These are phyloP conservation scores for Mycena kentingensis DNA, from an alignment of 768 basidiomycete genomes.

Conservation along the genomic window DNA sequence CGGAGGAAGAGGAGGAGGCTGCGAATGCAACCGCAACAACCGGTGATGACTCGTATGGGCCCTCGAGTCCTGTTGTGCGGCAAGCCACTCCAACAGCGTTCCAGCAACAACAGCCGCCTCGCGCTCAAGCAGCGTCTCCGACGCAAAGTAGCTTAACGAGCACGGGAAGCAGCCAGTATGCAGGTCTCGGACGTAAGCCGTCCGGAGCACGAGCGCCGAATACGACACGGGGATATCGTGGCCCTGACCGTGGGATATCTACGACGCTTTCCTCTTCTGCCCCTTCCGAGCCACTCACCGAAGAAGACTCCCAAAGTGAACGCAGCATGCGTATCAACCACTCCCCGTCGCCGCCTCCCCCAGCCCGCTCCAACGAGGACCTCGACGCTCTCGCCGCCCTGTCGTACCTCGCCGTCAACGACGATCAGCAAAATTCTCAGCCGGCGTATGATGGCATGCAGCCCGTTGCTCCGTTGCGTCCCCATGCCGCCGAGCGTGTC, in stretches of 20 bases:
- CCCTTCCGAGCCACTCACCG: constrained; percentile 35
- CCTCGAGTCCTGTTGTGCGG: constrained; percentile 21
- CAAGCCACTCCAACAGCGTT: constrained; percentile 44
- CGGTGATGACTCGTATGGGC: constrained; percentile 2
- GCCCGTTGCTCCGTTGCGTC: constrained; percentile 40
- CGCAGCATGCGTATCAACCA: constrained; percentile 20
- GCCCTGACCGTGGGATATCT: constrained; percentile 38
- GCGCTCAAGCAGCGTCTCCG: constrained; percentile 16
- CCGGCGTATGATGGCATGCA: constrained; percentile 28
- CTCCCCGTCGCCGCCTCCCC: constrained; percentile 3
- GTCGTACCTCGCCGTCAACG: constrained; percentile 66
- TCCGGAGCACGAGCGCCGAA: constrained; percentile 80
- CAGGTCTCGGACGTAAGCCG: constrained; percentile 67
- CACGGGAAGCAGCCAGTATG: constrained; percentile 37
- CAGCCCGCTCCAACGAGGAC: constrained; percentile 45
- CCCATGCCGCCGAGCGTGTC: constrained; percentile 31
- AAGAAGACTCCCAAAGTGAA: constrained; percentile 34
- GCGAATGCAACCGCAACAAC: constrained; percentile 4
- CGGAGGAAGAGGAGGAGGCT: constrained; percentile 32
- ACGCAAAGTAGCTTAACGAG: constrained; percentile 22
- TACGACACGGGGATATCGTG: constrained; percentile 41
- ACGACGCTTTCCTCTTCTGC: constrained; percentile 33
- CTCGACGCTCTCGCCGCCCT: constrained; percentile 79
- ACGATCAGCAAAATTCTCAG: constrained; percentile 39
- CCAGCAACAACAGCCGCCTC: constrained; percentile 22